Evolutionary conservation across 768 basidiomycete genomes (phyloP), one percentile per base, ranked within the genome.

Genomic region (Podaxis mareebaensis): DNA sequence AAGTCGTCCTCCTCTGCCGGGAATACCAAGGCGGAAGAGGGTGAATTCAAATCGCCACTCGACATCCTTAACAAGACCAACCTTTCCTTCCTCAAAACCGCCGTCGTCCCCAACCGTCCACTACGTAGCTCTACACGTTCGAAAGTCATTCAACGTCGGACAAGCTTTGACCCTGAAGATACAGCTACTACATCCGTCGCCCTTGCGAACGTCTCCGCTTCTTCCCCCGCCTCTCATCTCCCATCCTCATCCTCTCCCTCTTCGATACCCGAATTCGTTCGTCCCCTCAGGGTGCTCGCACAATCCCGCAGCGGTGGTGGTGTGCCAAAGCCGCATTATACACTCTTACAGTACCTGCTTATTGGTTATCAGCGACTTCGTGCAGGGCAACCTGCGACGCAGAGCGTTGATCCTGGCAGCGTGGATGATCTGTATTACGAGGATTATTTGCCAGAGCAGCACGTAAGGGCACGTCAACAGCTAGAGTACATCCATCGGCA

Each of bases 401-500:
- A 44, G 2, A 56, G 46, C 51, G 33, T 40, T 2, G 33, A 48
- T 12, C 61, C 54, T 10, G 48, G 46, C 2, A 26, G 22, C 6
- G 10, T 56, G 12, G 54, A 49, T 48, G 61, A 56, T 26, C 5
- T 39, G 33, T 57, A 63, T 30, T 30, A 52, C 36, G 54, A 15
- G 20, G 55, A 48, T n/a, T 48, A 56, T 24, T 24, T 55, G 15
- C 36, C 44, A 10, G 55, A 57, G 44, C 54, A 63, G n/a, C 54
- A 51, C 17, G 12, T 26, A 28, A 28, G 3, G 42, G 40, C 26
- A 38, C 26, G 30, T 10, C 33, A 39, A n/a, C 73, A 84, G 40
- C 73, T 90, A 11, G 67, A 71, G 4, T 75, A 75, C 36, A 82
- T 92, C 59, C 76, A 81, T 70, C 68, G 70, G 44, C 74, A 79